Evolutionary conservation across 1,139 yeast species (phyloP), one percentile per base, ranked within the genome.

Genomic region (Taiozyma onychis): DNA sequence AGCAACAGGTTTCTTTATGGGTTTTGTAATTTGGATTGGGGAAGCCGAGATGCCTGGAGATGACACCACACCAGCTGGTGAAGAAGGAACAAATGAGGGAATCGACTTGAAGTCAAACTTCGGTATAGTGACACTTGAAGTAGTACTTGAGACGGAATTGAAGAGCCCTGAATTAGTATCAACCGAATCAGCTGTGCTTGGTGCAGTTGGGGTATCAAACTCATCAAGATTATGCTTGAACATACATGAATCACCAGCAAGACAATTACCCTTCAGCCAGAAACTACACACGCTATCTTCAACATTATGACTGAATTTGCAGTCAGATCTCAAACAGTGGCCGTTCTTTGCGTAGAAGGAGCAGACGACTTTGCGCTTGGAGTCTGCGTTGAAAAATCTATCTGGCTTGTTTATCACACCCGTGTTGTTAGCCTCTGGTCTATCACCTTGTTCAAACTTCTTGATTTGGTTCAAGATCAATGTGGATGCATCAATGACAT

Each of bases 301-400:
- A 35, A 73, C 48, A 49, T 74, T 77, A 58, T 74, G 78, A 44
- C 73, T 65, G 52, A 71, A 74, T 49, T 65, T 66, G 58, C 78
- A 74, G 50, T 73, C 77, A 1, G 74, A 64, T 18, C 77, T 64
- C 8, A 70, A 56, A 49, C 78, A 74, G 32, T 64, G 61, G 2
- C 77, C 78, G 34, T 58, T 61, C 39, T 67, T 70, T 6, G 71
- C 56, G 48, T 67, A 67, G 51, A 69, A 74, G 24, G 69, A 62
- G 53, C 76, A 72, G 53, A 69, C 56, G 27, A 61, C 61, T 39
- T 65, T 63, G 27, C 62, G 60, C 44, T 63, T 62, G 51, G 51
- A 50, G 2, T 51, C 55, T 1, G 44, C 48, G 14, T 49, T 49
- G 26, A 56, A 57, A 34, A 56, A 54, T 0, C 49, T 52, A 27